Evolutionary conservation across 805 yeast genomes (phyloP).

Genomic region (Vanderwaltozyma yarrowii): DNA sequence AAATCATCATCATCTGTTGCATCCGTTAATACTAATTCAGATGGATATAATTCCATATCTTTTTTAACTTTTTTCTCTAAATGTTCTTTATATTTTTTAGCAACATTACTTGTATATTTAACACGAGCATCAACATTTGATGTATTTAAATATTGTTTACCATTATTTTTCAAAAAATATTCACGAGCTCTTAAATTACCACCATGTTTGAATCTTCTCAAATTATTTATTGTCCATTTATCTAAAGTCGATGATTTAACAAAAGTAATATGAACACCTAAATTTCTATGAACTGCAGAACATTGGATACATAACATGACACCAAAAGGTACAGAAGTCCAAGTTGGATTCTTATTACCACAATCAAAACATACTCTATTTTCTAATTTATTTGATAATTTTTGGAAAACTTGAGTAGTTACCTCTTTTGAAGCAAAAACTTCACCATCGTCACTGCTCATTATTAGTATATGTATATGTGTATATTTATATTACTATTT

Average conservation of each 20-base stretch:
- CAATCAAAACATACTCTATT: conserved; percentile 92
- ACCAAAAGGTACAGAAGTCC: conserved; percentile 98
- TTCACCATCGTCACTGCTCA: conserved; percentile 27
- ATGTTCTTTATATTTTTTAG: conserved; percentile 72
- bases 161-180: conserved; percentile 76
- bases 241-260: conserved; percentile 88
- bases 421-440: conserved; percentile 54
- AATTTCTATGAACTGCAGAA: conserved; percentile 87
- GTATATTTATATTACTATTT: no score
- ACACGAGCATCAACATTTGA: conserved; percentile 51
- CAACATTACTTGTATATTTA: conserved; percentile 74
- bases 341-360: conserved; percentile 86
- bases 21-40: conserved; percentile 45
- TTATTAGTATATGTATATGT: no score
- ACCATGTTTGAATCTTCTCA: conserved; percentile 87
- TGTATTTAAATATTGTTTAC: conserved; percentile 49
- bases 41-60: conserved; percentile 67
- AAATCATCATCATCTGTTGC: conserved; percentile 12
- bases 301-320: conserved; percentile 88
- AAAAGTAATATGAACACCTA: conserved; percentile 94
- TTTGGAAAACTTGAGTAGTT: conserved; percentile 52
- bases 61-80: conserved; percentile 54
- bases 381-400: conserved; percentile 52
- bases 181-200: conserved; percentile 85
- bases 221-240: conserved; percentile 85